Evolutionary conservation across 2,329 filamentous ascomycete genomes (phyloP).

Genomic region (Geosmithia flava): DNA sequence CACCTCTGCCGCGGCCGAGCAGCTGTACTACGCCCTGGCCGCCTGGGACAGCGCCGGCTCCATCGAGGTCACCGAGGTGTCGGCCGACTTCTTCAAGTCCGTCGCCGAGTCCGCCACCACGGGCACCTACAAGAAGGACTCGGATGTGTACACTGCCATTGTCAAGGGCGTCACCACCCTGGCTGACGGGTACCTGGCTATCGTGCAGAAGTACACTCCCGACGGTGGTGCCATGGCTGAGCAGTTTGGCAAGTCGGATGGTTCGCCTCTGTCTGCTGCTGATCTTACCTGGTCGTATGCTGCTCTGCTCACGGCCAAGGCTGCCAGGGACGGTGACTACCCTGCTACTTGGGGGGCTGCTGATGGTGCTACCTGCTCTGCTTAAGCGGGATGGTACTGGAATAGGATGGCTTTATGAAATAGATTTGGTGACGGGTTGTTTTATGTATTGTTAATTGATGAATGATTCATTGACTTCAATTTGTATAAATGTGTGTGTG

Average conservation of each 20-base stretch:
- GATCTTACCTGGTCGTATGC: slow-evolving; percentile 68
- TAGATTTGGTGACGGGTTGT: too few relatives aligned
- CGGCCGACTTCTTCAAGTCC: slow-evolving; percentile 60
- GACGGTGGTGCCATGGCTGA: slow-evolving; percentile 53
- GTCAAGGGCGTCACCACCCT: slow-evolving; percentile 37
- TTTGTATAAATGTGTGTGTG: too few relatives aligned
- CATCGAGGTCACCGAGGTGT: slow-evolving; percentile 51
- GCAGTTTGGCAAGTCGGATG: slow-evolving; percentile 46
- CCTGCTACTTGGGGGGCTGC: slow-evolving; percentile 40
- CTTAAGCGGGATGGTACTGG: too few relatives aligned
- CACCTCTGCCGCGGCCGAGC: slow-evolving; percentile 67
- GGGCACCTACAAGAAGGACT: slow-evolving; percentile 47
- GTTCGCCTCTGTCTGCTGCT: slow-evolving; percentile 45
- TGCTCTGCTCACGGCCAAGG: slow-evolving; percentile 51
- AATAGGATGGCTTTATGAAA: too few relatives aligned
- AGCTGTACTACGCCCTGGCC: slow-evolving; percentile 64
- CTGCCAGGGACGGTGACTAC: slow-evolving; percentile 40
- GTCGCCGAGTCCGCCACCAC: slow-evolving; percentile 41
- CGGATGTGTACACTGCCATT: slow-evolving; percentile 38
- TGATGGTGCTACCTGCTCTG: neutral
- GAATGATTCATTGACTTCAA: too few relatives aligned
- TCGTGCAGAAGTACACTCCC: slow-evolving; percentile 50
- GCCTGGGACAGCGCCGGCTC: slow-evolving; percentile 54
- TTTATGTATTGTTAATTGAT: too few relatives aligned
- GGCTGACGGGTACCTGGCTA: slow-evolving; percentile 47